phyloP scores from a whole-genome alignment of 805 yeast genomes.

The Pichia insulana region DNA sequence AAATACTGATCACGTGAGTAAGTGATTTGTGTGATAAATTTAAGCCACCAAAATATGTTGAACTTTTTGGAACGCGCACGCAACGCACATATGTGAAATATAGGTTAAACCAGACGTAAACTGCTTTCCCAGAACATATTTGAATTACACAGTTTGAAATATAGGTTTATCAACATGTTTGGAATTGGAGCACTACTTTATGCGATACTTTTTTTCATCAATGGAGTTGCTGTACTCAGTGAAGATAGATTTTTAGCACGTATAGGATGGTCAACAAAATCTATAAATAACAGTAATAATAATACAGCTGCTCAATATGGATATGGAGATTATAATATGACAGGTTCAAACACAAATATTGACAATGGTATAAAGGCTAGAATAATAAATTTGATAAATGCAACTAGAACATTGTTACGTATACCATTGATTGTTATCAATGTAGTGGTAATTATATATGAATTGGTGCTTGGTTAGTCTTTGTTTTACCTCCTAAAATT shows the following conservation, averaged over 20 bases:
- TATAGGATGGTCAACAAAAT: constrained; percentile 35
- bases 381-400: constrained; percentile 44
- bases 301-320: constrained; percentile 20
- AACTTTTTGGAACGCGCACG: no score
- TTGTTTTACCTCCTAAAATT: neutral
- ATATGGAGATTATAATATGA: constrained; percentile 6
- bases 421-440: constrained; percentile 48
- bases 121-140: no score
- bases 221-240: constrained; percentile 50
- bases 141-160: no score
- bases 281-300: constrained; percentile 24
- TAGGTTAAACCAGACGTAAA: neutral
- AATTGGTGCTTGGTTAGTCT: constrained; percentile 39
- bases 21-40: no score
- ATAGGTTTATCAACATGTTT: constrained; percentile 30
- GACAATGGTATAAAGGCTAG: constrained; percentile 33
- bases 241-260: constrained; percentile 49
- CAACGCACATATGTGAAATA: no score
- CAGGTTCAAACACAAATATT: constrained; percentile 14
- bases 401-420: constrained; percentile 50
- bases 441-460: constrained; percentile 42
- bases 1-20: no score
- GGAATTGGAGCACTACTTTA: constrained; percentile 48
- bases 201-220: constrained; percentile 41
- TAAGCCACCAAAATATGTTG: no score